A percentile compares a stretch with the other conserved stretches of the same genome.
phyloP scores from a whole-genome alignment of 2,329 filamentous ascomycete genomes.

The Xylariales sp. region DNA sequence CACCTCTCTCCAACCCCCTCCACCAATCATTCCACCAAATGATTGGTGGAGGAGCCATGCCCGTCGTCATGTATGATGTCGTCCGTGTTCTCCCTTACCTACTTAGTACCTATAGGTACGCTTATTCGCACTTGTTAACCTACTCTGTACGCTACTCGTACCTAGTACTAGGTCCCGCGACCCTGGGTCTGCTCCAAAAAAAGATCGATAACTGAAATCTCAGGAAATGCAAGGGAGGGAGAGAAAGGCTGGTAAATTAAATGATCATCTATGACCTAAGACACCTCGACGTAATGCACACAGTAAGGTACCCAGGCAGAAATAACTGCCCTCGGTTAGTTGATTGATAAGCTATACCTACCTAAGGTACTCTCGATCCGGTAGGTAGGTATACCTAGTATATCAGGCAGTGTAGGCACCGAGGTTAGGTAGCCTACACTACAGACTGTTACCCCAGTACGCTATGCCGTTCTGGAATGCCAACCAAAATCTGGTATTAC shows the following conservation, averaged over 20 bases:
- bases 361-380: too few relatives aligned
- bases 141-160: too few relatives aligned
- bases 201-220: neutral
- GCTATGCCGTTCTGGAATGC: constrained; percentile 28
- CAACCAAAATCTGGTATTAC: constrained; percentile 13
- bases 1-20: constrained; percentile 34
- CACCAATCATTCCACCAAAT: constrained; percentile 27
- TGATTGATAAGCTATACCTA: neutral
- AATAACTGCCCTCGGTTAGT: neutral
- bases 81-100: constrained; percentile 7
- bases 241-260: neutral
- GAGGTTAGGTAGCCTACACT: too few relatives aligned
- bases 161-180: constrained; percentile 14
- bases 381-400: too few relatives aligned
- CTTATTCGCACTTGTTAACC: too few relatives aligned
- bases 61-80: constrained; percentile 25
- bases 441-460: neutral
- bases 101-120: too few relatives aligned
- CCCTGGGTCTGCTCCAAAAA: constrained; percentile 6
- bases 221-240: too few relatives aligned
- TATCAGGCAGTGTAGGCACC: too few relatives aligned
- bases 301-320: too few relatives aligned
- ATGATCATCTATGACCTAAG: too few relatives aligned
- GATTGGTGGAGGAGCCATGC: neutral
- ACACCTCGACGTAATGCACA: too few relatives aligned